A percentile compares a stretch with the other conserved stretches of the same genome.
These are phyloP conservation scores for Hypsizygus marmoreus DNA, from an alignment of 768 basidiomycete species.

Conservation along the genomic window DNA sequence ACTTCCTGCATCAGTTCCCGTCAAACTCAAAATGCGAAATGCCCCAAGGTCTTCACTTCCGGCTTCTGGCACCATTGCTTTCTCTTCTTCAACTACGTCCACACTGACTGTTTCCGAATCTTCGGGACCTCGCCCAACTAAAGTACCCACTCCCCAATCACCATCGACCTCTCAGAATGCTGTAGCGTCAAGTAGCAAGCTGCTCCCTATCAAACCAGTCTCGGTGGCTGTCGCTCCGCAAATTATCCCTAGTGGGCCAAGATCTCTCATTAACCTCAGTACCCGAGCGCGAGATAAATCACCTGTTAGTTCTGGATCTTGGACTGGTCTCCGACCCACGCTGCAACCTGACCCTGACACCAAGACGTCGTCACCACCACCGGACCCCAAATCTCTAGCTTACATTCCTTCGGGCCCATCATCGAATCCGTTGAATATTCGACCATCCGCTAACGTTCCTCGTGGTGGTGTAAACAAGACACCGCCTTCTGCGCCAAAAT, in stretches of 20 bases:
- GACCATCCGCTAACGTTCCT: conserved; percentile 38
- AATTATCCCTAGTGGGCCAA: conserved; percentile 7
- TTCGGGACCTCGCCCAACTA: background rate
- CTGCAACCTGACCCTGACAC: background rate
- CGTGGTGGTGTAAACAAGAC: conserved; percentile 15
- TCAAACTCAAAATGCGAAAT: too few species aligned
- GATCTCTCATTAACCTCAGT: conserved; percentile 12
- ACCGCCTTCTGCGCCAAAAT: conserved; percentile 27
- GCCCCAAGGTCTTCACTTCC: background rate
- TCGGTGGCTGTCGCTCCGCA: too few species aligned
- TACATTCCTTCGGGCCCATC: conserved; percentile 43
- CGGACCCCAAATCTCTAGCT: conserved; percentile 37
- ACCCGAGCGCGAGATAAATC: conserved; percentile 23
- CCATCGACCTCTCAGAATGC: conserved; percentile 22
- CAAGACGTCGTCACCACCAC: conserved; percentile 28
- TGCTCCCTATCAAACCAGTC: conserved; percentile 17
- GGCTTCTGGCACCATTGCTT: background rate
- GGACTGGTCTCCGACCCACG: background rate
- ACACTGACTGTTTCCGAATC: background rate
- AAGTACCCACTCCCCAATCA: background rate
- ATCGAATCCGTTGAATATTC: conserved; percentile 57
- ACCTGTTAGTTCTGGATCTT: conserved; percentile 3
- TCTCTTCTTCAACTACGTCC: background rate
- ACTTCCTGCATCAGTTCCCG: background rate
- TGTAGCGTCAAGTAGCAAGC: conserved; percentile 40